phyloP scores from a whole-genome alignment of 2,329 filamentous ascomycete species.

The Sodiomyces alkalinus region DNA sequence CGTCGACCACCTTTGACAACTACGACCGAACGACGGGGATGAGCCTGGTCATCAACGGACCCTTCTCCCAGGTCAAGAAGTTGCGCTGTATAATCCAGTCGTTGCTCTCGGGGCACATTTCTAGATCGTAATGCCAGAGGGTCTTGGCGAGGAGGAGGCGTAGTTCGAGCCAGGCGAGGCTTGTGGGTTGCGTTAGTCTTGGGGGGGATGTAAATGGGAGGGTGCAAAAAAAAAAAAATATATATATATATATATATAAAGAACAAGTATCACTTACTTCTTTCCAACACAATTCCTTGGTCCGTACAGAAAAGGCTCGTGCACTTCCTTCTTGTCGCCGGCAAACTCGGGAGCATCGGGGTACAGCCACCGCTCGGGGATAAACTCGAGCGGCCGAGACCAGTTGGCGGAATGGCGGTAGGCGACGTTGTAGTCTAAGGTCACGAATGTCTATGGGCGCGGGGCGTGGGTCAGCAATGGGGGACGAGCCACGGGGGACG shows the following conservation, averaged over 20 bases:
- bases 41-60: slow-evolving; percentile 12
- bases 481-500: too few relatives aligned
- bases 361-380: slow-evolving; percentile 18
- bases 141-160: slow-evolving; percentile 13
- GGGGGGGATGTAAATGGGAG: too few relatives aligned
- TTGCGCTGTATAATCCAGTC: slow-evolving; percentile 12
- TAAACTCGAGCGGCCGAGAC: slow-evolving; percentile 15
- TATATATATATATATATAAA: too few relatives aligned
- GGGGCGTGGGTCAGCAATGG: too few relatives aligned
- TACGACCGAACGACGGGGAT: slow-evolving; percentile 4
- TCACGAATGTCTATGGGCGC: slow-evolving; percentile 28
- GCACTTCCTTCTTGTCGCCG: slow-evolving; percentile 9
- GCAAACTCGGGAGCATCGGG: slow-evolving; percentile 7
- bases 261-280: too few relatives aligned
- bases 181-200: too few relatives aligned
- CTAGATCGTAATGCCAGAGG: slow-evolving; percentile 14
- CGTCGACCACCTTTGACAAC: too few relatives aligned
- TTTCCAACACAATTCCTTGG: slow-evolving; percentile 17
- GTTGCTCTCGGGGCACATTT: slow-evolving; percentile 8
- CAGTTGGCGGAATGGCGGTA: slow-evolving; percentile 18
- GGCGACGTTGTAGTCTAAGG: slow-evolving; percentile 18
- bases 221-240: too few relatives aligned
- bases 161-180: slow-evolving; percentile 16
- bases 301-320: slow-evolving; percentile 15
- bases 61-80: slow-evolving; percentile 13